phyloP scores from a whole-genome alignment of 1,284 basidiomycete genomes.

The Phlebopus sp. region DNA sequence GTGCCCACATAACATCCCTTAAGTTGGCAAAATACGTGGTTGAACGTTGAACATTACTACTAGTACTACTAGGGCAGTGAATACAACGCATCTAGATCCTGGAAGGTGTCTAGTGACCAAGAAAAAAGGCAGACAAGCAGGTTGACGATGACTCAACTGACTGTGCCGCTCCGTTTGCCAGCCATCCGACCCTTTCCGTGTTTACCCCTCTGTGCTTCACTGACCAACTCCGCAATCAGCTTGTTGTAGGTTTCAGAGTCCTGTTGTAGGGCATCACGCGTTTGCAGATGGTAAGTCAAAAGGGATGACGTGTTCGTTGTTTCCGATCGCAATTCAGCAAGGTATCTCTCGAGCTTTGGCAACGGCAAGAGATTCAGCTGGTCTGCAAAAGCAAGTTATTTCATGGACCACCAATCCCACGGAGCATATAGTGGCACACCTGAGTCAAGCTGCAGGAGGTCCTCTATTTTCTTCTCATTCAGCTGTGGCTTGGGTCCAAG shows the following conservation, averaged over 20 bases:
- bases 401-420: slow-evolving; percentile 1
- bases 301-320: slow-evolving; percentile 72
- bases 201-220: slow-evolving; percentile 77
- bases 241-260: slow-evolving; percentile 85
- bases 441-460: slow-evolving; percentile 63
- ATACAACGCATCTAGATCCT: background rate
- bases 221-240: slow-evolving; percentile 78
- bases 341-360: slow-evolving; percentile 58
- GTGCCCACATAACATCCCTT: too few relatives aligned
- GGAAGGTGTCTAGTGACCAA: background rate
- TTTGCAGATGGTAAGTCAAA: slow-evolving; percentile 79
- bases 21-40: too few relatives aligned
- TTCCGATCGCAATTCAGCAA: slow-evolving; percentile 63
- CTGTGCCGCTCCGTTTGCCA: slow-evolving; percentile 49
- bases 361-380: slow-evolving; percentile 69
- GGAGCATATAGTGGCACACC: slow-evolving; percentile 42
- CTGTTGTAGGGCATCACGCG: slow-evolving; percentile 80
- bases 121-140: background rate
- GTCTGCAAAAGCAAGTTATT: slow-evolving; percentile 43
- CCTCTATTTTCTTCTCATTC: slow-evolving; percentile 60
- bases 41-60: too few relatives aligned
- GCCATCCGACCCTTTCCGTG: slow-evolving; percentile 51
- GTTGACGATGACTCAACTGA: slow-evolving; percentile 19
- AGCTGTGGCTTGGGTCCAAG: slow-evolving; percentile 71
- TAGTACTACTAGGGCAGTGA: too few relatives aligned